Percentiles rank a stretch among this genome's conserved stretches.
Conservation (phyloP, 2,329 filamentous ascomycete genomes). For the Grosmannia clavigera region DNA sequence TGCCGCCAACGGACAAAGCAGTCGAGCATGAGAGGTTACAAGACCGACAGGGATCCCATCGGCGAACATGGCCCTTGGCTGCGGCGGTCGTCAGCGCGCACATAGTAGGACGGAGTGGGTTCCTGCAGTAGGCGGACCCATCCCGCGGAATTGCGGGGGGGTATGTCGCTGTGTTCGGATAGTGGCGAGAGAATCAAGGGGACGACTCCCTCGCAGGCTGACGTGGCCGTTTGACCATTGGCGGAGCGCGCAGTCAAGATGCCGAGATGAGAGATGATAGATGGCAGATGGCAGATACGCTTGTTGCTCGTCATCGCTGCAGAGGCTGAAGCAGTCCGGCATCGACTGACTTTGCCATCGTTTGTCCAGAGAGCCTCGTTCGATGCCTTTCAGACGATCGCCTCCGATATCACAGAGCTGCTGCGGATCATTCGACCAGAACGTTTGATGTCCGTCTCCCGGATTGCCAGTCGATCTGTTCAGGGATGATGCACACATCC, state of each 20-base stretch:
- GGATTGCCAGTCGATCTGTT: too few relatives aligned
- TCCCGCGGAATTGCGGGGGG: background rate
- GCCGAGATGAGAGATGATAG: background rate
- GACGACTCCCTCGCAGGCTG: background rate
- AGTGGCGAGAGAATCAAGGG: background rate
- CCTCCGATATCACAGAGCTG: too few relatives aligned
- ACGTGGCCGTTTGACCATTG: background rate
- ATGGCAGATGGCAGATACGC: background rate
- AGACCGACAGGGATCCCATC: too few relatives aligned
- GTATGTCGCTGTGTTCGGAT: background rate
- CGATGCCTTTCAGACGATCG: too few relatives aligned
- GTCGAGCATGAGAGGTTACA: too few relatives aligned
- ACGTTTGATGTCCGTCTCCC: too few relatives aligned
- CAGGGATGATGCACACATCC: too few relatives aligned
- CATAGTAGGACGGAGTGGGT: background rate
- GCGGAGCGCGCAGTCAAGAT: background rate
- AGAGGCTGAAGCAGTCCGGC: background rate
- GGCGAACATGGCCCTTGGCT: too few relatives aligned
- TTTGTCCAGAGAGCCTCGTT: background rate
- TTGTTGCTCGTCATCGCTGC: background rate
- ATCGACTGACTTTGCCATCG: too few relatives aligned
- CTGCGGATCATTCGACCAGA: too few relatives aligned
- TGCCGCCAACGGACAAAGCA: too few relatives aligned
- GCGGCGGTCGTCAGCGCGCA: too few relatives aligned
- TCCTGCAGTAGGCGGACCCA: background rate